Evolutionary conservation across 345 rosid genomes (phyloP).

Genomic region (Hibiscus syriacus): DNA sequence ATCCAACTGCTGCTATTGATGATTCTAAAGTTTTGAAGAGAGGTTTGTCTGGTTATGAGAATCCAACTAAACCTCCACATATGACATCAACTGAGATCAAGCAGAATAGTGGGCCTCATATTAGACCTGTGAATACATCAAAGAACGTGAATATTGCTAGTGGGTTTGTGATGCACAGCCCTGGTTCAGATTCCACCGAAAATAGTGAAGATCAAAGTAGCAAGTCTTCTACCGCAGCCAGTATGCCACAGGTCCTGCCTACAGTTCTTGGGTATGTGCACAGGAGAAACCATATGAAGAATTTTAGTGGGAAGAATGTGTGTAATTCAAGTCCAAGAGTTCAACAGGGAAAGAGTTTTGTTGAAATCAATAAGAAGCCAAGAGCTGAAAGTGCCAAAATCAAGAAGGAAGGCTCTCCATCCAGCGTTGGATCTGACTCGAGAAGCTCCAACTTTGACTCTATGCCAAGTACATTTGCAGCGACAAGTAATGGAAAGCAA

Average conservation of each 20-base stretch:
- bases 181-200: conserved; percentile 36
- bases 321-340: conserved; percentile 32
- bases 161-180: conserved; percentile 25
- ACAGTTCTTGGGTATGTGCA: conserved; percentile 11
- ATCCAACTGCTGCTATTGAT: conserved; percentile 30
- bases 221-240: conserved; percentile 69
- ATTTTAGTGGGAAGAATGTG: conserved; percentile 33
- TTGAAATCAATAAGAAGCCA: conserved; percentile 58
- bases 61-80: conserved; percentile 24
- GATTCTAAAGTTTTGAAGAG: conserved; percentile 54
- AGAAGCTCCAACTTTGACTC: conserved; percentile 79
- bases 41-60: conserved; percentile 39
- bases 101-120: conserved; percentile 36
- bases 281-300: conserved; percentile 40
- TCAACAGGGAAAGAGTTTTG: conserved; percentile 41
- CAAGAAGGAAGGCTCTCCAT: conserved; percentile 69
- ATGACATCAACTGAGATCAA: conserved; percentile 14
- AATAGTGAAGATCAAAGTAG: conserved; percentile 41
- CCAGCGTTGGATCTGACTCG: conserved; percentile 36
- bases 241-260: conserved; percentile 38
- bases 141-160: conserved; percentile 23
- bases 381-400: conserved; percentile 81
- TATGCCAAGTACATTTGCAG: no score
- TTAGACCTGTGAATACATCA: conserved; percentile 26
- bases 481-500: conserved; percentile 51